A percentile compares a stretch with the other conserved stretches of the same genome.
Evolutionary conservation across 495 filamentous ascomycete genomes (phyloP).

Genomic region (Umbilicaria muhlenbergii): DNA sequence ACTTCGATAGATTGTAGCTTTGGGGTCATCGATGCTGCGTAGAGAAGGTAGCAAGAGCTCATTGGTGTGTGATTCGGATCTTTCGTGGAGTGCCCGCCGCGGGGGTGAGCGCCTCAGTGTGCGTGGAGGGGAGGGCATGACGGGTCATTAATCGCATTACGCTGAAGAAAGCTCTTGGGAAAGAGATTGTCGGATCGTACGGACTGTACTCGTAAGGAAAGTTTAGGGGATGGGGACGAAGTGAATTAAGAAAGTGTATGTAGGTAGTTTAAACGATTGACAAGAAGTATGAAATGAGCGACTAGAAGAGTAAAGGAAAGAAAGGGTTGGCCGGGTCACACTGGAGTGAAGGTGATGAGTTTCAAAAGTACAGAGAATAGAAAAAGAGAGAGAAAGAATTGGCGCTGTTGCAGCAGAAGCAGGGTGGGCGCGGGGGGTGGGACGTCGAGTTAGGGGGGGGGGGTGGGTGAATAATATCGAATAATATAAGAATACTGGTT

Average conservation of each 20-base stretch:
- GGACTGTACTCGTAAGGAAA: background rate
- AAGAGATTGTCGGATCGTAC: background rate
- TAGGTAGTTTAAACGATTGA: conserved; percentile 5
- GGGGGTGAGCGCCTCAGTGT: conserved; percentile 13
- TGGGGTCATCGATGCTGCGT: conserved; percentile 21
- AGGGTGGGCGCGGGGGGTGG: background rate
- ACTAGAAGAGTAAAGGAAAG: conserved; percentile 10
- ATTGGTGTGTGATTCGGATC: conserved; percentile 36
- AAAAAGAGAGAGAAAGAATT: conserved; percentile 15
- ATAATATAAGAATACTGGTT: too few relatives aligned
- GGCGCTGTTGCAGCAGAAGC: background rate
- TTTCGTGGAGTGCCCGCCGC: conserved; percentile 34
- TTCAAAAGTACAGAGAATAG: conserved; percentile 4
- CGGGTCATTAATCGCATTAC: conserved; percentile 7
- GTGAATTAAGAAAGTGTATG: conserved; percentile 14
- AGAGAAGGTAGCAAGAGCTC: conserved; percentile 22
- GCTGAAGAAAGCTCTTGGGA: background rate
- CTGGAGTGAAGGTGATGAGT: conserved; percentile 5
- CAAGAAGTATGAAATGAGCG: conserved; percentile 14
- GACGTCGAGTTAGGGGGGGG: conserved; percentile 12
- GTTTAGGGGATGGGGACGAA: conserved; percentile 13
- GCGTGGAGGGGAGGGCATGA: conserved; percentile 17
- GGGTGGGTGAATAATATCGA: background rate
- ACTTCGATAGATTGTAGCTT: conserved; percentile 25
- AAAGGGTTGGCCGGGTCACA: conserved; percentile 1